Conservation (phyloP, 179 eudicot genomes). For the Sideroxylon spinosum region DNA sequence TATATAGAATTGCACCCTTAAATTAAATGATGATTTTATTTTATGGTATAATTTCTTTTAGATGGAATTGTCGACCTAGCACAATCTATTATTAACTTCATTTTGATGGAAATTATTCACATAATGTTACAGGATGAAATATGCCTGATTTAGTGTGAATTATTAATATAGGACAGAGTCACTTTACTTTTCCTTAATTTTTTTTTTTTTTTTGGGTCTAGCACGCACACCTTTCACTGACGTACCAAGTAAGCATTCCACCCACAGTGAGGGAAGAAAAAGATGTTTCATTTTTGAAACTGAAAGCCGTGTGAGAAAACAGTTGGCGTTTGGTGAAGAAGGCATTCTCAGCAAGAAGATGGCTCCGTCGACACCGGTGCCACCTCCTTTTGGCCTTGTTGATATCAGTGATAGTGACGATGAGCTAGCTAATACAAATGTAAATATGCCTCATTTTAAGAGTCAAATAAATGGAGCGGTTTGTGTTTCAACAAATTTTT, state of each 20-base stretch:
- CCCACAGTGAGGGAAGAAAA: slow-evolving; percentile 10
- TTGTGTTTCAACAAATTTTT: slow-evolving; percentile 12
- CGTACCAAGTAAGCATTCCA: slow-evolving; percentile 13
- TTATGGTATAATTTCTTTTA: background rate
- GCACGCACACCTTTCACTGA: slow-evolving; percentile 20
- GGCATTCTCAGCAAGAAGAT: slow-evolving; percentile 30
- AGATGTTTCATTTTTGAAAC: slow-evolving; percentile 9
- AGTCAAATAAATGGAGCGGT: slow-evolving; percentile 8
- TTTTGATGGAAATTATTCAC: background rate
- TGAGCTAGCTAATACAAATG: slow-evolving; percentile 23
- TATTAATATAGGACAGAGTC: background rate
- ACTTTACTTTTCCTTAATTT: background rate
- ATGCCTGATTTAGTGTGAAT: background rate
- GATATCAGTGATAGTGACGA: slow-evolving; percentile 48
- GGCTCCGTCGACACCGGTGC: slow-evolving; percentile 57
- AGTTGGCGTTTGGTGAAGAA: slow-evolving; percentile 32
- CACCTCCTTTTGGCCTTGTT: slow-evolving; percentile 23
- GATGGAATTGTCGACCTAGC: background rate
- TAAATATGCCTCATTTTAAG: slow-evolving; percentile 1
- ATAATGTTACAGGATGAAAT: background rate
- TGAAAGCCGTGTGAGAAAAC: slow-evolving; percentile 33
- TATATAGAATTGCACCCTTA: background rate
- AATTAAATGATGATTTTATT: background rate
- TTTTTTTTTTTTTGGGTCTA: too few relatives aligned
- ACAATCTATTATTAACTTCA: background rate